Evolutionary conservation across 345 rosid genomes (phyloP).

Genomic region (Orychophragmus violaceus): DNA sequence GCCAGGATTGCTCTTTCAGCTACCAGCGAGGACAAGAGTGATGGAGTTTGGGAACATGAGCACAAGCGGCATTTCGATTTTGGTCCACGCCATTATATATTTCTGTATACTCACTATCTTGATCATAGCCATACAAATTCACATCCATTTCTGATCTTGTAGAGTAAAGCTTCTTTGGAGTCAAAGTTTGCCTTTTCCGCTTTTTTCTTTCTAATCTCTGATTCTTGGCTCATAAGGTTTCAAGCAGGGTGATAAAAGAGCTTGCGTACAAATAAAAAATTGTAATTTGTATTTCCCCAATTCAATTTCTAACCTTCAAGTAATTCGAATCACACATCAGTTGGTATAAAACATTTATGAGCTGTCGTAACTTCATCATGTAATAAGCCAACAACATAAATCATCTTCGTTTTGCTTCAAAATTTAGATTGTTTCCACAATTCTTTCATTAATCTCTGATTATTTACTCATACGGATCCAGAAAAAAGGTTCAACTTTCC

Average conservation of each 20-base stretch:
- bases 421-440: background rate
- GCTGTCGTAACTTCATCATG: background rate
- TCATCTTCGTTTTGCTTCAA: no score
- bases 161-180: conserved; percentile 10
- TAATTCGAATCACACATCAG: background rate
- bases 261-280: conserved; percentile 11
- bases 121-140: conserved; percentile 53
- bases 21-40: conserved; percentile 72
- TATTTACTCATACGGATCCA: background rate
- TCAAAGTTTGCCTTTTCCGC: background rate
- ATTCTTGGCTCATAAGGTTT: conserved; percentile 17
- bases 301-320: background rate
- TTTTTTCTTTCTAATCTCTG: background rate
- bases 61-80: conserved; percentile 84
- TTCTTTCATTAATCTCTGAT: background rate
- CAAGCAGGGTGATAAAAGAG: background rate
- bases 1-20: conserved; percentile 91
- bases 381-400: background rate
- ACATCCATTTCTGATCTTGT: conserved; percentile 28
- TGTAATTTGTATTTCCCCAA: conserved; percentile 1
- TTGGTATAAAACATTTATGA: background rate
- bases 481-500: no score
- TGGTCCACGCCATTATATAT: conserved; percentile 76
- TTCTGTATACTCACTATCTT: conserved; percentile 81
- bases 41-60: conserved; percentile 92